Percentiles rank a stretch among this genome's conserved stretches.
These are phyloP conservation scores for Lentinula aciculospora DNA, from an alignment of 768 basidiomycete species.

Conservation along the genomic window DNA sequence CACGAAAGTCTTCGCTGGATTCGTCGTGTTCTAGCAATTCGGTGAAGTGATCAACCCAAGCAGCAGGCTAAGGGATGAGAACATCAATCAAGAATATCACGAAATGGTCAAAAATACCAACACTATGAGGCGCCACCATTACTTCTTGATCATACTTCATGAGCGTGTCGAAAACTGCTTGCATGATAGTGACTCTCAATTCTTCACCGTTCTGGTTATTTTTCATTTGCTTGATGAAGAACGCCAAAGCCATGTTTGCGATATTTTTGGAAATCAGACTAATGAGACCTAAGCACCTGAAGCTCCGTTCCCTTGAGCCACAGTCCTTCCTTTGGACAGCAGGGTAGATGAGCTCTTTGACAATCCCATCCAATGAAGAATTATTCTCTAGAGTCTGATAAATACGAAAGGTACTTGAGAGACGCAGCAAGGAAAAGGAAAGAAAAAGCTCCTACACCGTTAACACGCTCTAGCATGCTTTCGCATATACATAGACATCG, in stretches of 20 bases:
- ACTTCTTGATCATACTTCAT: constrained; percentile 75
- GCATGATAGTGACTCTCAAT: constrained; percentile 66
- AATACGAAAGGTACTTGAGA: constrained; percentile 24
- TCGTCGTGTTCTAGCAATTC: constrained; percentile 44
- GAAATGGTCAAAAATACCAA: constrained; percentile 14
- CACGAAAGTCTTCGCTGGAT: constrained; percentile 44
- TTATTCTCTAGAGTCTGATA: constrained; percentile 44
- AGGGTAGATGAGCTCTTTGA: constrained; percentile 20
- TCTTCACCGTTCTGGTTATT: constrained; percentile 32
- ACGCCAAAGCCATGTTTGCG: neutral
- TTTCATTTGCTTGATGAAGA: constrained; percentile 2
- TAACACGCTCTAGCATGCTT: constrained; percentile 65
- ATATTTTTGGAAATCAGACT: neutral
- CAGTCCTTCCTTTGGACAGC: constrained; percentile 3
- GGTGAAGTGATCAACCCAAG: constrained; percentile 42
- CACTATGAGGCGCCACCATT: constrained; percentile 30
- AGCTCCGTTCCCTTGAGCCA: neutral
- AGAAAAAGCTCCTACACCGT: constrained; percentile 39
- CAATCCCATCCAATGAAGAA: constrained; percentile 50
- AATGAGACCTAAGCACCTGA: constrained; percentile 2
- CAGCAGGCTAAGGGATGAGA: constrained; percentile 36
- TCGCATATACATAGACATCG: constrained; percentile 60
- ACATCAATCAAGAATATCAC: neutral
- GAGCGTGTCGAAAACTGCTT: constrained; percentile 79
- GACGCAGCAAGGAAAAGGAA: neutral